A percentile compares a stretch with the other conserved stretches of the same genome.
Conservation (phyloP, 345 rosid genomes). For the Brassica carinata region DNA sequence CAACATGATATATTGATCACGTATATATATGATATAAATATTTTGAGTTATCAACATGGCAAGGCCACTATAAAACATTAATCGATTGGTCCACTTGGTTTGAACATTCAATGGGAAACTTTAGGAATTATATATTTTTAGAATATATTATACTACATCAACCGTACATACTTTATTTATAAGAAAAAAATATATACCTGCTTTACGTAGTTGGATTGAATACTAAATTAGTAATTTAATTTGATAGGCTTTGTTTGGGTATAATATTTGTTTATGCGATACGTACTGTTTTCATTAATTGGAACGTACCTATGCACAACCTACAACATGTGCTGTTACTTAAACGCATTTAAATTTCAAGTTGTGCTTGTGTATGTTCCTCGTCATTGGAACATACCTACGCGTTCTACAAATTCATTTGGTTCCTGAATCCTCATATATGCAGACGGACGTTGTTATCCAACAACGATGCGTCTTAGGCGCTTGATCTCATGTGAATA, state of each 20-base stretch:
- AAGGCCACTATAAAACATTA: slow-evolving; percentile 3
- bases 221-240: neutral
- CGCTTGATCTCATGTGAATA: neutral
- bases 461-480: neutral
- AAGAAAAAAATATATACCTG: neutral
- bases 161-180: neutral
- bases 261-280: neutral
- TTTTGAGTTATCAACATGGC: neutral
- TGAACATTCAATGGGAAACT: neutral
- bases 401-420: neutral
- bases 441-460: neutral
- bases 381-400: neutral
- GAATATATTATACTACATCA: neutral
- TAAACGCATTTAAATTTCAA: neutral
- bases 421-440: neutral
- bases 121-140: neutral
- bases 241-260: neutral
- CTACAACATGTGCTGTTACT: neutral
- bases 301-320: neutral
- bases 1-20: neutral
- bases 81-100: neutral
- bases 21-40: too few relatives aligned
- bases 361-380: neutral
- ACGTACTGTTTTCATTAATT: neutral
- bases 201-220: neutral